Evolutionary conservation across 2,329 filamentous ascomycete species (phyloP).

Genomic region (Exophiala phaeomuriformis): DNA sequence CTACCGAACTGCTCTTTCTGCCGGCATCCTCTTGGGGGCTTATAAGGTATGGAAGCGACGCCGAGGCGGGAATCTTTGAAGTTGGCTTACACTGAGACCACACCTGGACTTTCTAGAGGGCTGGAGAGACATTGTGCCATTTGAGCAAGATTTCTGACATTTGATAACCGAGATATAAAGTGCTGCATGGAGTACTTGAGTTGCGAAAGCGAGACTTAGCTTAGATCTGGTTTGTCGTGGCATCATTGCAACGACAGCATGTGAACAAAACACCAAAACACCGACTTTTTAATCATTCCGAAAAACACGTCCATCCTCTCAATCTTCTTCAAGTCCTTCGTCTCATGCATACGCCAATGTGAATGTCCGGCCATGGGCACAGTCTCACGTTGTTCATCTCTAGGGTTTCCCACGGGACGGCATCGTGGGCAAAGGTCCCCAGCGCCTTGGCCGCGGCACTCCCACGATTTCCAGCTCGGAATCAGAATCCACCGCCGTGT

Average conservation of each 20-base stretch:
- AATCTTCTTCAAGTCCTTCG: no score
- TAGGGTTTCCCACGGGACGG: neutral
- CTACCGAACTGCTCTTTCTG: slow-evolving; percentile 32
- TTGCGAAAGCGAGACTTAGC: no score
- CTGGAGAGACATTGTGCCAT: neutral
- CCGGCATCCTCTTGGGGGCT: slow-evolving; percentile 16
- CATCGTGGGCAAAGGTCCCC: neutral
- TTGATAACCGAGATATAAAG: neutral
- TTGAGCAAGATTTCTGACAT: neutral
- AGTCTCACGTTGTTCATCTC: neutral
- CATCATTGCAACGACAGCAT: no score
- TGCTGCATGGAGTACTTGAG: neutral
- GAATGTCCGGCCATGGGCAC: no score
- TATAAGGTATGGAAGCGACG: slow-evolving; percentile 19
- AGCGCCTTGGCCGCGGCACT: neutral
- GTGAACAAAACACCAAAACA: no score
- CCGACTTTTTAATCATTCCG: neutral
- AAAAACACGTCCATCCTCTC: neutral
- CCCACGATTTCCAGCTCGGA: neutral
- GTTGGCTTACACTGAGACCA: no score
- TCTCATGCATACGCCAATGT: no score
- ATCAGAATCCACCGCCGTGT: neutral
- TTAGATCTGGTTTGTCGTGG: no score
- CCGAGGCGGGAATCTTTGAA: neutral
- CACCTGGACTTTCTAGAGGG: no score